Evolutionary conservation across 495 filamentous ascomycete species (phyloP).

Genomic region (Annulohypoxylon stygium): DNA sequence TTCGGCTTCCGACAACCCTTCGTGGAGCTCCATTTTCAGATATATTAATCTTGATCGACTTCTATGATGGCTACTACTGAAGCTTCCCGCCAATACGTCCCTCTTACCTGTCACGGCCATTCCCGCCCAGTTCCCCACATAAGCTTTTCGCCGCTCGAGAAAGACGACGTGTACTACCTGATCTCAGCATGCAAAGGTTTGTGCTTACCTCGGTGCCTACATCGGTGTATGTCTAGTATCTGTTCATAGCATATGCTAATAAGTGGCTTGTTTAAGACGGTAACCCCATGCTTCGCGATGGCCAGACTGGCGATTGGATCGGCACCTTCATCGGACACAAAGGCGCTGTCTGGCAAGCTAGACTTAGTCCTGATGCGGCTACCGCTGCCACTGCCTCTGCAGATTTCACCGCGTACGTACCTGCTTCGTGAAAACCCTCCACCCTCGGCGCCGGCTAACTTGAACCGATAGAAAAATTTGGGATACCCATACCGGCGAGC

Average conservation of each 20-base stretch:
- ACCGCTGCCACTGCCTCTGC: constrained; percentile 93
- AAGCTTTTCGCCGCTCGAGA: constrained; percentile 85
- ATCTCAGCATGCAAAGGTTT: constrained; percentile 98
- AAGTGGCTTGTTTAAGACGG: constrained; percentile 74
- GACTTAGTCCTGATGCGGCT: constrained; percentile 87
- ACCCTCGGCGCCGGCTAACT: constrained; percentile 20
- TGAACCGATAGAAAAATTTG: constrained; percentile 80
- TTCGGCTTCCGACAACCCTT: not conserved
- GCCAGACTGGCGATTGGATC: constrained; percentile 98
- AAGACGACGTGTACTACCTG: constrained; percentile 90
- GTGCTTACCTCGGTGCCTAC: constrained; percentile 3
- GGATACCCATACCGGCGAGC: constrained; percentile 96
- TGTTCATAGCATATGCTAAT: constrained; percentile 19
- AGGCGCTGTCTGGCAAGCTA: constrained; percentile 95
- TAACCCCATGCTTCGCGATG: constrained; percentile 98
- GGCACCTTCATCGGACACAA: constrained; percentile 98
- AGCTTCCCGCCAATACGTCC: constrained; percentile 72
- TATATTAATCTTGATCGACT: not conserved
- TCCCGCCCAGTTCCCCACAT: constrained; percentile 95
- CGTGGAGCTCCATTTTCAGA: not conserved
- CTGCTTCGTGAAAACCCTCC: not conserved
- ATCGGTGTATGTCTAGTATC: too few species aligned
- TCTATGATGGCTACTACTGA: constrained; percentile 59
- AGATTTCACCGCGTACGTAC: constrained; percentile 90
- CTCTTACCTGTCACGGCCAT: constrained; percentile 96